These are phyloP conservation scores for Neopestalotiopsis sp. DNA, from an alignment of 2,329 filamentous ascomycete species.

Conservation along the genomic window DNA sequence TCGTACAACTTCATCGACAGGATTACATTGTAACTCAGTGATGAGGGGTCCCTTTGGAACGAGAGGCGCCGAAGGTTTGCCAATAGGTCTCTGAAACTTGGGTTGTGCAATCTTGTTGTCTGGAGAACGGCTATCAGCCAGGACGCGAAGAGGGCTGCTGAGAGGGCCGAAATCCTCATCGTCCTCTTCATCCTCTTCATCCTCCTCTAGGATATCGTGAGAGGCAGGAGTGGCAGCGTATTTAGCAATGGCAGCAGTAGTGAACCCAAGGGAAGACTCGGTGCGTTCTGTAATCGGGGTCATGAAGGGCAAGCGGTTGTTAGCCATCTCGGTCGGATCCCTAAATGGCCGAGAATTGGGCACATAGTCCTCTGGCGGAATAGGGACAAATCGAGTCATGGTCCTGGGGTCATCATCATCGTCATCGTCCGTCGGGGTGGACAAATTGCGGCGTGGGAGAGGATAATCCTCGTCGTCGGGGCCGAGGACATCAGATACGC, in stretches of 20 bases:
- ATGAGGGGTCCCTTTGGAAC: slow-evolving; percentile 74
- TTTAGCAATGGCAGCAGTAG: slow-evolving; percentile 62
- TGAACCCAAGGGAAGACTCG: slow-evolving; percentile 80
- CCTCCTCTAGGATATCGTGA: slow-evolving; percentile 31
- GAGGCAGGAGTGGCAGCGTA: slow-evolving; percentile 55
- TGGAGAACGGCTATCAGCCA: slow-evolving; percentile 55
- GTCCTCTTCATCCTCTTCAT: slow-evolving; percentile 34
- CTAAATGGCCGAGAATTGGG: slow-evolving; percentile 80
- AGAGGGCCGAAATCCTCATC: slow-evolving; percentile 46
- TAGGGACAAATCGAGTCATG: slow-evolving; percentile 74
- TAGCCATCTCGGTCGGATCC: slow-evolving; percentile 79
- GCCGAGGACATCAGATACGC: slow-evolving; percentile 47
- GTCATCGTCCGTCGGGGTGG: slow-evolving; percentile 37
- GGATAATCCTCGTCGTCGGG: slow-evolving; percentile 41
- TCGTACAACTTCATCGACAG: slow-evolving; percentile 78
- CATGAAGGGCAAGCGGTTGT: slow-evolving; percentile 96
- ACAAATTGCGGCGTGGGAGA: slow-evolving; percentile 43
- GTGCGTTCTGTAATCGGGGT: slow-evolving; percentile 97
- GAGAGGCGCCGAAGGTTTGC: slow-evolving; percentile 27
- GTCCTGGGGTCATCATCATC: slow-evolving; percentile 53
- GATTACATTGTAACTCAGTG: slow-evolving; percentile 85
- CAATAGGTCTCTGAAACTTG: slow-evolving; percentile 45
- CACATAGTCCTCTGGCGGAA: slow-evolving; percentile 86
- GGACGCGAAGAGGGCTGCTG: slow-evolving; percentile 76
- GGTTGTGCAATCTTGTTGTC: slow-evolving; percentile 59